Percentiles rank a stretch among this genome's conserved stretches.
phyloP scores from a whole-genome alignment of 352 stramenopile genomes.

The Discostella stelligera region DNA sequence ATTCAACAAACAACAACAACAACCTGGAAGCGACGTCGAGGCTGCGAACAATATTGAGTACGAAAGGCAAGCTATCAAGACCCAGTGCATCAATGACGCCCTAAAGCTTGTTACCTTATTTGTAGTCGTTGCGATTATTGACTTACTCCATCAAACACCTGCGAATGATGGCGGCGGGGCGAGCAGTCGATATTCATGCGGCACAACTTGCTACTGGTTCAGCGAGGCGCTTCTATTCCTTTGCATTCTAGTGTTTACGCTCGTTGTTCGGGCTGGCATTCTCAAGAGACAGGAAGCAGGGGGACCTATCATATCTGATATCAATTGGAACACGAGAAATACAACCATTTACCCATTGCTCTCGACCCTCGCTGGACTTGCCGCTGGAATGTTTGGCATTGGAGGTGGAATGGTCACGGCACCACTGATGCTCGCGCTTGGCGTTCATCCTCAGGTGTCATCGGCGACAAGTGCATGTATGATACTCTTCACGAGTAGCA shows the following conservation, averaged over 20 bases:
- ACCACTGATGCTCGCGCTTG: not conserved
- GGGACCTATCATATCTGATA: constrained; percentile 6
- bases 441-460: constrained; percentile 30
- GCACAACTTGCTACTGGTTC: not conserved
- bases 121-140: not conserved
- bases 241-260: constrained; percentile 5
- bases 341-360: not conserved
- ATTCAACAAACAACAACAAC: not conserved
- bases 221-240: constrained; percentile 7
- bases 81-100: constrained; percentile 9
- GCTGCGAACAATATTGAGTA: not conserved
- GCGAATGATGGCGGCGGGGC: not conserved
- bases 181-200: not conserved
- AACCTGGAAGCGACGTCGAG: not conserved
- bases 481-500: constrained; percentile 90
- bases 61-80: not conserved
- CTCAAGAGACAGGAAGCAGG: constrained; percentile 3
- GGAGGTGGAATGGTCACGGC: not conserved
- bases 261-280: constrained; percentile 6
- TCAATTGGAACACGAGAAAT: not conserved
- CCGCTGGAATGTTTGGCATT: not conserved
- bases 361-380: not conserved
- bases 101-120: constrained; percentile 4
- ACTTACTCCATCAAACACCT: not conserved
- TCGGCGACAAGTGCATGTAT: constrained; percentile 89